phyloP scores from a whole-genome alignment of 805 yeast species.

The Ogataea polymorpha region DNA sequence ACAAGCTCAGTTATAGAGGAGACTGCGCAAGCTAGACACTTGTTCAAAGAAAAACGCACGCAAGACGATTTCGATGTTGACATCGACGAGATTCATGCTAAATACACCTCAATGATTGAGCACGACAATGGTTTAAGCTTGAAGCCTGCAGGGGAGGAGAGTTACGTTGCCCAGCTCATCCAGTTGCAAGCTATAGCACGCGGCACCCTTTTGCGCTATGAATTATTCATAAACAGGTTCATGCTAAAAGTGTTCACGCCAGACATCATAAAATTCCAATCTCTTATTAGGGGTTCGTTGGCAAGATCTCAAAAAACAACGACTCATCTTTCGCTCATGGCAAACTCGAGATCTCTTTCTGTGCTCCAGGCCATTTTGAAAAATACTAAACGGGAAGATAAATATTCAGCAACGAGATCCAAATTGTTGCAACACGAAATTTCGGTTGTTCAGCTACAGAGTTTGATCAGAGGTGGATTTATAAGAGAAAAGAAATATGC shows the following conservation, averaged over 20 bases:
- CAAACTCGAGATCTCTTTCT: conserved; percentile 32
- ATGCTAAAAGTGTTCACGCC: conserved; percentile 56
- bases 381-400: conserved; percentile 23
- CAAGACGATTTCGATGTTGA: conserved; percentile 16
- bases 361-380: conserved; percentile 40
- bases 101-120: conserved; percentile 24
- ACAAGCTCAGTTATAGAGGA: conserved; percentile 9
- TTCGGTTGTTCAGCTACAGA: conserved; percentile 32
- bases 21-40: conserved; percentile 23
- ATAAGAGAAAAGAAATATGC: conserved; percentile 19
- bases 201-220: conserved; percentile 66
- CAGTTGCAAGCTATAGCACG: conserved; percentile 66
- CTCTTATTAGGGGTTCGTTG: conserved; percentile 50
- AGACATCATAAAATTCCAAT: conserved; percentile 47
- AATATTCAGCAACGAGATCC: conserved; percentile 15
- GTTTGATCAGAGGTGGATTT: conserved; percentile 34
- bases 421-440: conserved; percentile 18
- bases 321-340: conserved; percentile 11
- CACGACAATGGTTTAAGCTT: conserved; percentile 23
- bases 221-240: conserved; percentile 58
- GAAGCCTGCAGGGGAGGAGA: background rate
- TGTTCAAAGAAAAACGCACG: conserved; percentile 19
- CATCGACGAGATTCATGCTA: conserved; percentile 30
- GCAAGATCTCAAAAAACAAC: conserved; percentile 27
- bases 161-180: conserved; percentile 16